These are phyloP conservation scores for Tulasnella sp. DNA, from an alignment of 768 basidiomycete genomes.

Conservation along the genomic window DNA sequence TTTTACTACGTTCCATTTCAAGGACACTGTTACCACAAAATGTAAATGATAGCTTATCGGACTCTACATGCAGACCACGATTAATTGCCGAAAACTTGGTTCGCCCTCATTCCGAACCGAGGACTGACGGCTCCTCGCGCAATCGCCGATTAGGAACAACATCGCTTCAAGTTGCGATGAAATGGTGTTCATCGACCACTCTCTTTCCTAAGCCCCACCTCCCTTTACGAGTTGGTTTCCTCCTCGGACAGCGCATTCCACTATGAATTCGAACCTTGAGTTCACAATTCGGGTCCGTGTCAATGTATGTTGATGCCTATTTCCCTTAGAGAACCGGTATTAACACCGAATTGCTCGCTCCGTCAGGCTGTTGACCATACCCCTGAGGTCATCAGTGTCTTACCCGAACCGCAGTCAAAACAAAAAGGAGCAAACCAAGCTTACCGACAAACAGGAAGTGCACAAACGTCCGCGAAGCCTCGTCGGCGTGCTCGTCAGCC, in stretches of 20 bases:
- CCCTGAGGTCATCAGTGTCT: background rate
- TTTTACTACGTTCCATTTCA: too few relatives aligned
- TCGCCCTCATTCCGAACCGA: too few relatives aligned
- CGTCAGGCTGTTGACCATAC: background rate
- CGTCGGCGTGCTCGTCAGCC: too few relatives aligned
- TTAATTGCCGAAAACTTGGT: too few relatives aligned
- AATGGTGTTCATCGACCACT: background rate
- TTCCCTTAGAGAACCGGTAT: background rate
- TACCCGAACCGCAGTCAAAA: background rate
- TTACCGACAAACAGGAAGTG: background rate
- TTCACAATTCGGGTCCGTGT: background rate
- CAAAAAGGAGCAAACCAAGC: background rate
- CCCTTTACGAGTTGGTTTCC: background rate
- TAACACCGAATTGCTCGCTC: background rate
- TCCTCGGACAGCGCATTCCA: background rate
- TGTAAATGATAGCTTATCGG: background rate
- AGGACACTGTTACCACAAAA: background rate
- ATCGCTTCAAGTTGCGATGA: background rate
- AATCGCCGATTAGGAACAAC: too few relatives aligned
- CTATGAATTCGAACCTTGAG: background rate
- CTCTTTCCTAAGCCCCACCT: background rate
- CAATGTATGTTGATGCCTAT: background rate
- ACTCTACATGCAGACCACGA: background rate
- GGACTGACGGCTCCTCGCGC: too few relatives aligned
- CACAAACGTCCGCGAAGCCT: too few relatives aligned